A percentile compares a stretch with the other conserved stretches of the same genome.
Evolutionary conservation across 2,329 filamentous ascomycete genomes (phyloP).

Genomic region (Neodidymelliopsis sp.): DNA sequence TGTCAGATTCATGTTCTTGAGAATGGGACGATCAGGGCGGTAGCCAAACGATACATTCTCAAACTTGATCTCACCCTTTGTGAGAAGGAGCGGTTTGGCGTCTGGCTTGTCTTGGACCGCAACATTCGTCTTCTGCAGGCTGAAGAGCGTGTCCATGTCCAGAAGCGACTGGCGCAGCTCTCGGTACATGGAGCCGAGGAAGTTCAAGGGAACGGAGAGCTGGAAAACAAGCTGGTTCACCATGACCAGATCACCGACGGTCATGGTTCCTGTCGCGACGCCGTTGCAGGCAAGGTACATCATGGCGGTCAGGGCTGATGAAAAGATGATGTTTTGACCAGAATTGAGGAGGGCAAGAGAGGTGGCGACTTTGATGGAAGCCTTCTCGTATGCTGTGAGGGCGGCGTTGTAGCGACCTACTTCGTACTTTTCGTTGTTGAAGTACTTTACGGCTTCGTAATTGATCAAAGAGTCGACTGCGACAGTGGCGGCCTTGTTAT

Average conservation of each 20-base stretch:
- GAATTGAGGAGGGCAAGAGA: constrained; percentile 92
- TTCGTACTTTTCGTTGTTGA: constrained; percentile 98
- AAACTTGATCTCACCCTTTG: constrained; percentile 88
- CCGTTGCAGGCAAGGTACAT: constrained; percentile 97
- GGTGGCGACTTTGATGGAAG: constrained; percentile 95
- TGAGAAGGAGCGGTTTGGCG: constrained; percentile 75
- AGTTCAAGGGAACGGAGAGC: constrained; percentile 94
- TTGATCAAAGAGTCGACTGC: constrained; percentile 98
- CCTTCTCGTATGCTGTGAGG: constrained; percentile 84
- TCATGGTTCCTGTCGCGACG: constrained; percentile 80
- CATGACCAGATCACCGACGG: constrained; percentile 96
- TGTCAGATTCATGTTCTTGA: constrained; percentile 82
- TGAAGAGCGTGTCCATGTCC: constrained; percentile 99
- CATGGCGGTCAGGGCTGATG: constrained; percentile 90
- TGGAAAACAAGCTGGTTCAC: constrained; percentile 99
- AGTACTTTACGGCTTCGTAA: constrained; percentile 99
- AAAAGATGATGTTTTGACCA: constrained; percentile 97
- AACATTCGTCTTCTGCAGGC: constrained; percentile 94
- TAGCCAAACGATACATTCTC: constrained; percentile 97
- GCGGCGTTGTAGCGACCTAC: constrained; percentile 89
- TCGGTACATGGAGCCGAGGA: constrained; percentile 96
- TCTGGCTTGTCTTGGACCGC: constrained; percentile 78
- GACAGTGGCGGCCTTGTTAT: constrained; percentile 93
- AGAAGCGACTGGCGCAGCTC: constrained; percentile 92
- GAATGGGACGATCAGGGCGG: constrained; percentile 82